Evolutionary conservation across 352 stramenopile genomes (phyloP).

Genomic region (Globisporangium paroecandrum): DNA sequence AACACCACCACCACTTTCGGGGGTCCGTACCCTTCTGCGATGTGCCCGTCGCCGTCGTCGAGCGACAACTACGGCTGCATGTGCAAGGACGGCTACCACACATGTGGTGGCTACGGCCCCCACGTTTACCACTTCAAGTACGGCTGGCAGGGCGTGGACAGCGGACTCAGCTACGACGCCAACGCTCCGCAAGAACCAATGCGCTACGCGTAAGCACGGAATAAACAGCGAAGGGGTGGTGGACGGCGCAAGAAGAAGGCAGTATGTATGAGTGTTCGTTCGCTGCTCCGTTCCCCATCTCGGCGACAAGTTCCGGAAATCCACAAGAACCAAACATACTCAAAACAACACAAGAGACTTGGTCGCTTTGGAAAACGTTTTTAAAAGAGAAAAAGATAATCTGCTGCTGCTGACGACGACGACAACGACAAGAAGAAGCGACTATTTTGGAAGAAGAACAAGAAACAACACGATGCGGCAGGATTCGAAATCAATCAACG

Average conservation of each 20-base stretch:
- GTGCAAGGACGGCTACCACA: conserved; percentile 57
- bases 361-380: conserved; percentile 1
- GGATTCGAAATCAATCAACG: conserved; percentile 8
- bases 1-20: conserved; percentile 23
- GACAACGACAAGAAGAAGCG: conserved; percentile 4
- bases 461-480: conserved; percentile 7
- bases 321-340: conserved; percentile 5
- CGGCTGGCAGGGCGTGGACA: conserved; percentile 67
- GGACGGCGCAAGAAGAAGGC: conserved; percentile 13
- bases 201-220: conserved; percentile 14
- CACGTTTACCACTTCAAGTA: conserved; percentile 84
- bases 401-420: conserved; percentile 5
- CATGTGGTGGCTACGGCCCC: conserved; percentile 36
- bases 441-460: conserved; percentile 15
- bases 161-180: conserved; percentile 26
- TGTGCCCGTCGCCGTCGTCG: conserved; percentile 46
- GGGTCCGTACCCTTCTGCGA: conserved; percentile 34
- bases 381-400: conserved; percentile 14
- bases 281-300: conserved; percentile 2
- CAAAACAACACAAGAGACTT: background rate
- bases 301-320: background rate
- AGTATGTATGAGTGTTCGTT: conserved; percentile 18
- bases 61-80: conserved; percentile 68
- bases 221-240: background rate
- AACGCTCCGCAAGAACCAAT: conserved; percentile 16